A percentile compares a stretch with the other conserved stretches of the same genome.
phyloP scores from a whole-genome alignment of 345 rosid genomes.

The Bretschneidera sinensis region DNA sequence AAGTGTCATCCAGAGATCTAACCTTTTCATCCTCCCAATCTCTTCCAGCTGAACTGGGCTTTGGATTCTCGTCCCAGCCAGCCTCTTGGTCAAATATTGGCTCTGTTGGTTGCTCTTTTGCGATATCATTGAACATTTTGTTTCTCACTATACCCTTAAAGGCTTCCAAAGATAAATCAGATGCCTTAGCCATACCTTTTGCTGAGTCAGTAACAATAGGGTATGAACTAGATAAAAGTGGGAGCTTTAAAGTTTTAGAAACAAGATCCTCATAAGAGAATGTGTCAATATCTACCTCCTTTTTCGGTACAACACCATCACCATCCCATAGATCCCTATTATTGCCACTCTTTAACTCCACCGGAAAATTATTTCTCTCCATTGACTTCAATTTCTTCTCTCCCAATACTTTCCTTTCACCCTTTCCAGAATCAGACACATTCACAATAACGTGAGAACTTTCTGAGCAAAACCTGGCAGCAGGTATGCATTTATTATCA shows the following conservation, averaged over 20 bases:
- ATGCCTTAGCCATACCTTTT: constrained; percentile 28
- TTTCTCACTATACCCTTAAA: constrained; percentile 33
- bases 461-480: constrained; percentile 23
- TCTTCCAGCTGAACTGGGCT: constrained; percentile 40
- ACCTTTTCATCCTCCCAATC: constrained; percentile 49
- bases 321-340: constrained; percentile 30
- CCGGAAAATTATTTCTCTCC: constrained; percentile 38
- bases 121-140: constrained; percentile 30
- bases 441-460: constrained; percentile 18
- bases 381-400: constrained; percentile 40
- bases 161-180: constrained; percentile 29
- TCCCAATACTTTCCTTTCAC: constrained; percentile 30
- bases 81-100: constrained; percentile 35
- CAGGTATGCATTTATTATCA: constrained; percentile 30
- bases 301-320: constrained; percentile 22
- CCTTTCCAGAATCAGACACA: constrained; percentile 39
- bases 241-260: constrained; percentile 60
- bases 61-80: constrained; percentile 39
- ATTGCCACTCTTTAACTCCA: constrained; percentile 31
- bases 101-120: constrained; percentile 36
- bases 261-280: constrained; percentile 65
- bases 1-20: constrained; percentile 32
- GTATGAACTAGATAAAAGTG: constrained; percentile 51
- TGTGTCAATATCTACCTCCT: constrained; percentile 38
- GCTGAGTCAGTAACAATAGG: constrained; percentile 26